A percentile compares a stretch with the other conserved stretches of the same genome.
Evolutionary conservation across 352 stramenopile species (phyloP).

Genomic region (Nothophytophthora sp.): DNA sequence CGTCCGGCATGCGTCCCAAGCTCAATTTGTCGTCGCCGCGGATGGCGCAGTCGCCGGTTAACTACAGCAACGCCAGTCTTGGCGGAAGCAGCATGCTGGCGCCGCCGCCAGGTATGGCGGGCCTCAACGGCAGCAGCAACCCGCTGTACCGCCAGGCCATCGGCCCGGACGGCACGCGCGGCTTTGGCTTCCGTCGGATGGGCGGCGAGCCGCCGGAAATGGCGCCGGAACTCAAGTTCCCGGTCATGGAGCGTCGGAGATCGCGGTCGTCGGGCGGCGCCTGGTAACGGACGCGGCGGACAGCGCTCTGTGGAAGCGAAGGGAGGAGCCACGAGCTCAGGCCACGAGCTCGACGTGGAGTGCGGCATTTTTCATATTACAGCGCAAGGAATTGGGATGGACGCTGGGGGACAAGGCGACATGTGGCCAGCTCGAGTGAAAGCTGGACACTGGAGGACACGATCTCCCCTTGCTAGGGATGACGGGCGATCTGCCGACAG

Average conservation of each 20-base stretch:
- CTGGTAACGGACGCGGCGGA: too few relatives aligned
- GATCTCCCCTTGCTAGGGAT: too few relatives aligned
- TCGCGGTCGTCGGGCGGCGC: slow-evolving; percentile 68
- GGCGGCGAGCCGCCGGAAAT: slow-evolving; percentile 54
- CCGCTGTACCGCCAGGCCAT: slow-evolving; percentile 77
- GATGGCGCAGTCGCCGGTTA: slow-evolving; percentile 50
- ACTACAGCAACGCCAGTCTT: slow-evolving; percentile 22
- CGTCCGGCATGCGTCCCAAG: slow-evolving; percentile 59
- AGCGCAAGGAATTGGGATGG: too few relatives aligned
- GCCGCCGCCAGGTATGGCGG: slow-evolving; percentile 39
- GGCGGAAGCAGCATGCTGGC: slow-evolving; percentile 21
- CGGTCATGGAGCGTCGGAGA: slow-evolving; percentile 71
- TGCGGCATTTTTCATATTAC: too few relatives aligned
- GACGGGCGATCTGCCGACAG: too few relatives aligned
- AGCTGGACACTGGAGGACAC: too few relatives aligned
- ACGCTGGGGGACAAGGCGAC: too few relatives aligned
- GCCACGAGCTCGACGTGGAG: too few relatives aligned
- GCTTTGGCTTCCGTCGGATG: slow-evolving; percentile 75
- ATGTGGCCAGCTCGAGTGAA: too few relatives aligned
- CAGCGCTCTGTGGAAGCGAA: too few relatives aligned
- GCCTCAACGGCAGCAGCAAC: slow-evolving; percentile 53
- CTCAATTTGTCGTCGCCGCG: slow-evolving; percentile 65
- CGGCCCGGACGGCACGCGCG: slow-evolving; percentile 76
- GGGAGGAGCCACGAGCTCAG: too few relatives aligned
- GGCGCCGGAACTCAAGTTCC: slow-evolving; percentile 55